Conservation (phyloP, 352 stramenopile genomes). For the Pythium phragmitis region DNA sequence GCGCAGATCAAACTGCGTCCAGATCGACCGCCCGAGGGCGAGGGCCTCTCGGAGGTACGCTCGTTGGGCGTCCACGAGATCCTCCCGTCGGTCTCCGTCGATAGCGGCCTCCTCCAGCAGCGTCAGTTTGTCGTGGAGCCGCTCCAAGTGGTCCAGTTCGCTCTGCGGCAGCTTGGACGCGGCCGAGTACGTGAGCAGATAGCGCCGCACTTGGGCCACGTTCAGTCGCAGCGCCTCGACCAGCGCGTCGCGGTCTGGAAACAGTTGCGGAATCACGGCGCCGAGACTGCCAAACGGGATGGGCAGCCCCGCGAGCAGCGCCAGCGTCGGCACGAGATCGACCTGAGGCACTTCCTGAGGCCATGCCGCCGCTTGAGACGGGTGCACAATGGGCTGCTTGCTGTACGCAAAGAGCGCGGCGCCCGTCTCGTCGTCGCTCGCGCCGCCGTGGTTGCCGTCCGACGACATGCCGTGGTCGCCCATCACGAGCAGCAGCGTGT, state of each 20-base stretch:
- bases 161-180: slow-evolving; percentile 63
- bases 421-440: slow-evolving; percentile 93
- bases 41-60: slow-evolving; percentile 65
- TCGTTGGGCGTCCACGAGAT: slow-evolving; percentile 43
- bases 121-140: slow-evolving; percentile 40
- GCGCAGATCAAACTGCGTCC: slow-evolving; percentile 86
- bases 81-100: slow-evolving; percentile 15
- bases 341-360: slow-evolving; percentile 87
- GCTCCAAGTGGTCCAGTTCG: slow-evolving; percentile 59
- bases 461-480: slow-evolving; percentile 99
- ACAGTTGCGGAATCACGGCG: slow-evolving; percentile 90
- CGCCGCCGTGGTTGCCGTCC: slow-evolving; percentile 98
- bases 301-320: slow-evolving; percentile 91
- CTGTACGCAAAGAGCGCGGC: slow-evolving; percentile 95
- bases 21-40: slow-evolving; percentile 69
- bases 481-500: slow-evolving; percentile 92
- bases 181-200: slow-evolving; percentile 65
- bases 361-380: slow-evolving; percentile 10
- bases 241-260: slow-evolving; percentile 54
- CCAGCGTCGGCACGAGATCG: slow-evolving; percentile 95
- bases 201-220: slow-evolving; percentile 79
- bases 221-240: slow-evolving; percentile 80
- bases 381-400: slow-evolving; percentile 39
- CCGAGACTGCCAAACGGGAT: slow-evolving; percentile 97
- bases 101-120: slow-evolving; percentile 21